phyloP scores from a whole-genome alignment of 208 protist species.

The Spongospora subterranea region DNA sequence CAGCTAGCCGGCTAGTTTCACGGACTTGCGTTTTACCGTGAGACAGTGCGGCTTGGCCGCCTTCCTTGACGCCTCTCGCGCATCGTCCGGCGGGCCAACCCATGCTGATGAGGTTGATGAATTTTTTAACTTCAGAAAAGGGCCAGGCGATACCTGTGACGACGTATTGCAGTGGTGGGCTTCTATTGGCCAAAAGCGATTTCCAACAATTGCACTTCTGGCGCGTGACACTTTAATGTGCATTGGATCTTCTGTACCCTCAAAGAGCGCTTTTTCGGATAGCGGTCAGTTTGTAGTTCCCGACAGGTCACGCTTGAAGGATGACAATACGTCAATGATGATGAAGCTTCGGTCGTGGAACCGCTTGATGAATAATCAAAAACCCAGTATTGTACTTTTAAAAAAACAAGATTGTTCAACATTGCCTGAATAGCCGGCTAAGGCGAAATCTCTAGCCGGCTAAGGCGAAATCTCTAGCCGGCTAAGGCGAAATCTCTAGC shows the following conservation, averaged over 20 bases:
- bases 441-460: too few relatives aligned
- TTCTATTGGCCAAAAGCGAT: background rate
- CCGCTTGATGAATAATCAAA: background rate
- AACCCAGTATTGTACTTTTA: too few relatives aligned
- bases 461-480: too few relatives aligned
- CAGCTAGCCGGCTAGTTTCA: too few relatives aligned
- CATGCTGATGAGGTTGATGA: background rate
- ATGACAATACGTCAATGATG: background rate
- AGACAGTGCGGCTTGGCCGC: too few relatives aligned
- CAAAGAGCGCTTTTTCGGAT: background rate
- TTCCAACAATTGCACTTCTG: background rate
- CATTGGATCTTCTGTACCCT: background rate
- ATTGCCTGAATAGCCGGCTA: too few relatives aligned
- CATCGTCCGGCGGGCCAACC: too few relatives aligned
- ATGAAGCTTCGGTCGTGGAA: background rate
- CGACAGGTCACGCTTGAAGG: background rate
- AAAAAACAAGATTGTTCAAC: too few relatives aligned
- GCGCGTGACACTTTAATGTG: background rate
- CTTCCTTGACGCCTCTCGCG: too few relatives aligned
- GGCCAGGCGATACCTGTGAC: background rate
- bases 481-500: background rate
- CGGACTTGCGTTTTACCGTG: too few relatives aligned
- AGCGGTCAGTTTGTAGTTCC: background rate
- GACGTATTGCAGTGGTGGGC: background rate
- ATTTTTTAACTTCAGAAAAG: background rate